Evolutionary conservation across 176 grass and related monocot genomes (phyloP).

Genomic region (Tillandsia leiboldiana): DNA sequence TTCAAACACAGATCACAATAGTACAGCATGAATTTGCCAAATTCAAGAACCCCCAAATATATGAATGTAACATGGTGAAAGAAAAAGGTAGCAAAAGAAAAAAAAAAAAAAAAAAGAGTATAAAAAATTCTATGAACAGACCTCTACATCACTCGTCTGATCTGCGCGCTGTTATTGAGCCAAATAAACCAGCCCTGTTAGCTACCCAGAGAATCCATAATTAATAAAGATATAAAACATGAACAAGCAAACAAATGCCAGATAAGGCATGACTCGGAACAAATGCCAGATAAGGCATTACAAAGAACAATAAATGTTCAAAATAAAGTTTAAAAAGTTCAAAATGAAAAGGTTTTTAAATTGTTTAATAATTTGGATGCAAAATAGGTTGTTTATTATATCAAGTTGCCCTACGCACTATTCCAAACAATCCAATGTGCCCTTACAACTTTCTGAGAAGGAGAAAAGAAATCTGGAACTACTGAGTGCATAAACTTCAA

Average conservation of each 20-base stretch:
- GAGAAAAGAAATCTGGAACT: too few species aligned
- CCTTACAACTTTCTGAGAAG: too few species aligned
- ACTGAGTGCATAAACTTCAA: too few species aligned
- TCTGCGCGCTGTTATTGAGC: conserved; percentile 64
- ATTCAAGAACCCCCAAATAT: not conserved
- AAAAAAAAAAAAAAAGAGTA: conserved; percentile 16
- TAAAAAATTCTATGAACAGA: conserved; percentile 26
- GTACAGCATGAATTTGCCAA: not conserved
- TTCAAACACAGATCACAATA: not conserved
- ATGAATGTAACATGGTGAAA: conserved; percentile 8
- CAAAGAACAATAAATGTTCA: too few species aligned
- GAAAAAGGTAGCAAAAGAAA: conserved; percentile 16
- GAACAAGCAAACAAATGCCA: not conserved
- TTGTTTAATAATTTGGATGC: too few species aligned
- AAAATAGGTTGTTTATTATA: too few species aligned
- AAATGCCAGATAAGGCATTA: too few species aligned
- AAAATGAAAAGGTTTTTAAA: too few species aligned
- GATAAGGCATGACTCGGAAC: too few species aligned
- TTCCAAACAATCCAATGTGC: too few species aligned
- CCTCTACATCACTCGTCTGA: conserved; percentile 54
- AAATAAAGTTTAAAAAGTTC: too few species aligned
- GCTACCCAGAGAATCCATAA: conserved; percentile 62
- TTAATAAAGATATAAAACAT: conserved; percentile 27
- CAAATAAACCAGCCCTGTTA: conserved; percentile 85
- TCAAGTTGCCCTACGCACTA: too few species aligned